Evolutionary conservation across 495 filamentous ascomycete species (phyloP).

Genomic region (Aspergillus baeticus): DNA sequence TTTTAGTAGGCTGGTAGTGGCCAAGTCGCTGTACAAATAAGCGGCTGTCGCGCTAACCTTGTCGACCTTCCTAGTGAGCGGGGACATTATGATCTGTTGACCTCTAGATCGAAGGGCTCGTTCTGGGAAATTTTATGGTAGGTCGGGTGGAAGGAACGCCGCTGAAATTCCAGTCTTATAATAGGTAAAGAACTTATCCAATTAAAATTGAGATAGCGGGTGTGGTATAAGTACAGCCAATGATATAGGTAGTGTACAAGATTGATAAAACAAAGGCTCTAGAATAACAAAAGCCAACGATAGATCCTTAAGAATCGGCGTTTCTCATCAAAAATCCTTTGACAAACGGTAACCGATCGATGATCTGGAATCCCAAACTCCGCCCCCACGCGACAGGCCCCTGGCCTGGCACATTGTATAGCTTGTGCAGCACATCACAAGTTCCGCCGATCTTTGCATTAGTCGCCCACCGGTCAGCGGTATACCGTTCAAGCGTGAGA

Average conservation of each 20-base stretch:
- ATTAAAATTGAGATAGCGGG: too few relatives aligned
- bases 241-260: not conserved
- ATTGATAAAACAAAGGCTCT: not conserved
- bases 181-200: too few relatives aligned
- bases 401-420: slow-evolving; percentile 70
- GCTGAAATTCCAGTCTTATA: too few relatives aligned
- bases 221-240: not conserved
- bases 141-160: too few relatives aligned
- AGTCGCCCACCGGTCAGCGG: slow-evolving; percentile 69
- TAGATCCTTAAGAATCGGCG: slow-evolving; percentile 56
- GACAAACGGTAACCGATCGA: slow-evolving; percentile 72
- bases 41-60: too few relatives aligned
- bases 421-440: slow-evolving; percentile 89
- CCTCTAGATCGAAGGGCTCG: too few relatives aligned
- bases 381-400: slow-evolving; percentile 76
- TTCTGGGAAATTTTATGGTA: too few relatives aligned
- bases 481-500: slow-evolving; percentile 76
- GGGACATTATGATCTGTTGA: too few relatives aligned
- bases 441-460: slow-evolving; percentile 88
- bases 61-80: too few relatives aligned
- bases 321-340: slow-evolving; percentile 89
- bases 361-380: slow-evolving; percentile 70
- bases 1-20: too few relatives aligned
- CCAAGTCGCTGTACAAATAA: too few relatives aligned
- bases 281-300: not conserved